Percentiles rank a stretch among this genome's conserved stretches.
Evolutionary conservation across 192 early-diverging fungal species (phyloP).

Genomic region (Coemansia sp.): DNA sequence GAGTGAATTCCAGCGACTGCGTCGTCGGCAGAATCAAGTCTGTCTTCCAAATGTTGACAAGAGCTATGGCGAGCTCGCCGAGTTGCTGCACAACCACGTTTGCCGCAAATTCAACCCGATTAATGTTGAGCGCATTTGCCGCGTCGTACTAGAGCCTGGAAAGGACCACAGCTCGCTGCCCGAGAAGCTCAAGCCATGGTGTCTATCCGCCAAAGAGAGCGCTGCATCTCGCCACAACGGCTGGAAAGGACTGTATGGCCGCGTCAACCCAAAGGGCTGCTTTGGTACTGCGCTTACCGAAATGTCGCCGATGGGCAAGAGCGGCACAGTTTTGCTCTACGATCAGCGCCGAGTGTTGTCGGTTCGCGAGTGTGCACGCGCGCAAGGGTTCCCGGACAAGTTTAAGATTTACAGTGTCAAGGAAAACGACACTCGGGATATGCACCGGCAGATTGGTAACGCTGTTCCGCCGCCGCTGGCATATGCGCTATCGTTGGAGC

Average conservation of each 20-base stretch:
- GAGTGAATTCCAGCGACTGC: constrained; percentile 57
- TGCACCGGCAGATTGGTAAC: constrained; percentile 69
- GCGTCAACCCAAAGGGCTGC: constrained; percentile 59
- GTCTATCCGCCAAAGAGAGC: constrained; percentile 53
- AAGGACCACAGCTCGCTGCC: constrained; percentile 57
- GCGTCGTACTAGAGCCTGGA: constrained; percentile 52
- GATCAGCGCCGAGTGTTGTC: constrained; percentile 60
- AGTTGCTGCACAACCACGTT: constrained; percentile 54
- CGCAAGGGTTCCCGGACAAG: constrained; percentile 69
- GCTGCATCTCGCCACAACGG: constrained; percentile 59
- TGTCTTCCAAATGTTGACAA: constrained; percentile 17
- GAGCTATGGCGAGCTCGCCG: constrained; percentile 26
- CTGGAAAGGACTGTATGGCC: constrained; percentile 65
- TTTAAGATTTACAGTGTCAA: constrained; percentile 56
- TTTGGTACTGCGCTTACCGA: constrained; percentile 64
- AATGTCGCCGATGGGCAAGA: constrained; percentile 62
- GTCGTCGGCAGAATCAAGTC: constrained; percentile 40
- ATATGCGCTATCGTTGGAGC: constrained; percentile 55
- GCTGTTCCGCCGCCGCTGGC: constrained; percentile 70
- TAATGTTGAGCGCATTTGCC: constrained; percentile 58
- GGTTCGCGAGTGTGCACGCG: constrained; percentile 66
- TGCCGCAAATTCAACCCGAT: constrained; percentile 51
- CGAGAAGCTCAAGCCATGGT: constrained; percentile 59
- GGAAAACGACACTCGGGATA: constrained; percentile 42
- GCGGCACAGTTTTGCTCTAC: constrained; percentile 64